These are phyloP conservation scores for Scedosporium aurantiacum DNA, from an alignment of 2,329 filamentous ascomycete species.

Conservation along the genomic window DNA sequence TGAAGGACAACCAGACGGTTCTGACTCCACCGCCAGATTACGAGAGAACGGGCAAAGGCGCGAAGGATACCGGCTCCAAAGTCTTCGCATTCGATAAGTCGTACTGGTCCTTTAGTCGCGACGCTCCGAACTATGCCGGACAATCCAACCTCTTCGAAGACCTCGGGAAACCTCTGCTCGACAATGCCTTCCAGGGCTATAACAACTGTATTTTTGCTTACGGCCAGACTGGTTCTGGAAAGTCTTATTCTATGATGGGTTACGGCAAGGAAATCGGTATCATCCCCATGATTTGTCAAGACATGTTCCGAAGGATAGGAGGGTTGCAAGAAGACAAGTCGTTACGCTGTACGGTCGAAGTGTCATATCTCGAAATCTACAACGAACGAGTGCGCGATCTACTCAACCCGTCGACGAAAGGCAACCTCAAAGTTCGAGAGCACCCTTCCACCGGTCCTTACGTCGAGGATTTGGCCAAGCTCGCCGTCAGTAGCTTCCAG, in stretches of 20 bases:
- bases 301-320: conserved; percentile 87
- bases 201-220: conserved; percentile 99
- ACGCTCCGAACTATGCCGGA: conserved; percentile 71
- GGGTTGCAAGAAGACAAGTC: conserved; percentile 61
- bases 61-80: conserved; percentile 64
- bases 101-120: conserved; percentile 94
- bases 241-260: conserved; percentile 99
- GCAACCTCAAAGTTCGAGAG: conserved; percentile 92
- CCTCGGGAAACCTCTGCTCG: conserved; percentile 76
- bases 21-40: conserved; percentile 66
- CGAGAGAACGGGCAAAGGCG: conserved; percentile 45
- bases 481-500: conserved; percentile 83
- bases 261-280: conserved; percentile 94
- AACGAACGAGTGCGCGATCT: conserved; percentile 95
- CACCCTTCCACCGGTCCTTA: conserved; percentile 96
- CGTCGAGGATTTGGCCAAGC: conserved; percentile 92
- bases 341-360: conserved; percentile 84
- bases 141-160: conserved; percentile 85
- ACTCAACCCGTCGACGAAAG: conserved; percentile 88
- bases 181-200: conserved; percentile 97
- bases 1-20: conserved; percentile 87
- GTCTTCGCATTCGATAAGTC: conserved; percentile 92
- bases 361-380: conserved; percentile 98
- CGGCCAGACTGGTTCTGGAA: conserved; percentile 94
- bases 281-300: conserved; percentile 91